Evolutionary conservation across 2,329 filamentous ascomycete species (phyloP).

Genomic region (Chaetomiaceae sp.): DNA sequence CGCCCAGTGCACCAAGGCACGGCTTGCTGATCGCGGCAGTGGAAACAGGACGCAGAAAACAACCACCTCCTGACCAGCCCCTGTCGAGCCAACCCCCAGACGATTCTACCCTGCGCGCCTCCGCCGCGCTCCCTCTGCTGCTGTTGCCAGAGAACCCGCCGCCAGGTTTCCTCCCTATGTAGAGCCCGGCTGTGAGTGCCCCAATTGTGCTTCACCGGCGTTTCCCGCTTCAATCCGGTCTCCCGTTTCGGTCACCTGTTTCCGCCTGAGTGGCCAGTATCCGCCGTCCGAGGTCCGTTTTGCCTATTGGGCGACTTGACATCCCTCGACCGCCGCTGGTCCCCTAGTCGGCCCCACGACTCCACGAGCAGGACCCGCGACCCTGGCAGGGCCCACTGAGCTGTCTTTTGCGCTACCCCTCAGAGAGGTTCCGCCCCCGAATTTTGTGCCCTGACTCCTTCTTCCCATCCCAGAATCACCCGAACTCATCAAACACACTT

Average conservation of each 20-base stretch:
- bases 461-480: conserved; percentile 7
- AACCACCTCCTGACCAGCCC: conserved; percentile 22
- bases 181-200: neutral
- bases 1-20: conserved; percentile 23
- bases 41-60: conserved; percentile 23
- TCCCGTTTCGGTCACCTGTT: conserved; percentile 3
- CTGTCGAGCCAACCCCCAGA: conserved; percentile 2
- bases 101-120: neutral
- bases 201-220: conserved; percentile 2
- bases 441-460: conserved; percentile 10
- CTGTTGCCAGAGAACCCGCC: too few relatives aligned
- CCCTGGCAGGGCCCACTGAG: conserved; percentile 11
- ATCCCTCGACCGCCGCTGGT: conserved; percentile 5
- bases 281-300: neutral
- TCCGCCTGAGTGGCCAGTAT: conserved; percentile 1
- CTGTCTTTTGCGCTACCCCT: conserved; percentile 17
- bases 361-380: conserved; percentile 18
- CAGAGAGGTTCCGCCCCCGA: conserved; percentile 10
- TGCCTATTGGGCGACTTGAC: conserved; percentile 14
- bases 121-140: neutral
- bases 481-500: conserved; percentile 4
- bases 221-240: neutral
- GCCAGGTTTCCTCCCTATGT: neutral
- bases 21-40: conserved; percentile 26
- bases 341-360: conserved; percentile 18